Evolutionary conservation across 805 yeast species (phyloP), one percentile per base, ranked within the genome.

Genomic region (Priceomyces castillae): DNA sequence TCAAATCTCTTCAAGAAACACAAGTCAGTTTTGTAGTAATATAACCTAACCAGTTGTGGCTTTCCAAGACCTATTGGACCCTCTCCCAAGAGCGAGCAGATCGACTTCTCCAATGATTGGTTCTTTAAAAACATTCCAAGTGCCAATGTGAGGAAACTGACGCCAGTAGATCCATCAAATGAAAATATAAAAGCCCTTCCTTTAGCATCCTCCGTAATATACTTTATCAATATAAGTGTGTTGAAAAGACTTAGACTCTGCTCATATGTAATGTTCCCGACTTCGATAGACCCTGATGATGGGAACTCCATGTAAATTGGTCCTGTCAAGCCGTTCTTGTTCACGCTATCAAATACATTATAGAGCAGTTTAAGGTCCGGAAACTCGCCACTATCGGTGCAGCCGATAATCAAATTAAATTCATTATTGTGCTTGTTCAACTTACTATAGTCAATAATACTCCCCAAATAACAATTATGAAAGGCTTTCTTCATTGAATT

Each of bases 401-500:
- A 84, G 49, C 74, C 71, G 14, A 83, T 64, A 47, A 75, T 76
- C 11, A 81, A 51, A 34, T 68, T 69, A 80, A 84, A 81, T 19
- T 70, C 59, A 2, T 46, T 47, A 5, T 16, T 46, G 35, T 23
- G 40, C 40, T 14, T 39, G 34, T 17, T 33, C 30, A 62, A 31
- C 22, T 49, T 54, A 41, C 60, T 57, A 46, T 57, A 65, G 43
- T 65, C 68, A 31, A 55, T 51, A 12, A 60, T 48, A 37, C 60
- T 67, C 7, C 73, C 72, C 26, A 66, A 42, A 41, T 64, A 65
- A 19, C 65, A 45, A 33, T 54, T 53, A 20, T 48, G 44, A 30
- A 59, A 55, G 6, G 59, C 43, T 61, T 62, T 54, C 40, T 54
- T 58, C 57, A 57, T 51, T 17, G 62, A 57, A 44, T 66, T 62